Percentiles rank a stretch among this genome's conserved stretches.
phyloP scores from a whole-genome alignment of 2,329 filamentous ascomycete species.

The Diaporthe humulicola region DNA sequence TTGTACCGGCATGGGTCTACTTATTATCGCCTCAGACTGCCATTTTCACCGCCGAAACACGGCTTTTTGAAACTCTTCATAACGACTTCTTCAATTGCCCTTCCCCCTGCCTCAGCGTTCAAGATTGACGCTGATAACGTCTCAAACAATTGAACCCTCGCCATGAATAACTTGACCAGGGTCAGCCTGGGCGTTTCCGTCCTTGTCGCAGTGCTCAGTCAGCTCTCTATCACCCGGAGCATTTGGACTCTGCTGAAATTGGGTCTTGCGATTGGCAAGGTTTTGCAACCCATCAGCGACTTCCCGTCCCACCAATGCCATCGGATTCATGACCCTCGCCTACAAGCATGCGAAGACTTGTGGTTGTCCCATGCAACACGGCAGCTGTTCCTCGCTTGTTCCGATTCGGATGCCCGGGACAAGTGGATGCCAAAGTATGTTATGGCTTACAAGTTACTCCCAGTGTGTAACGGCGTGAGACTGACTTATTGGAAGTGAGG shows the following conservation, averaged over 20 bases:
- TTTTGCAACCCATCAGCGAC: conserved; percentile 45
- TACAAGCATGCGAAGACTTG: conserved; percentile 51
- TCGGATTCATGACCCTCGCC: conserved; percentile 45
- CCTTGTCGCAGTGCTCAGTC: conserved; percentile 15
- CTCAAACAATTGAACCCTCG: neutral
- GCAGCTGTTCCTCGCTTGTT: conserved; percentile 49
- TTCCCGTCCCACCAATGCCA: conserved; percentile 48
- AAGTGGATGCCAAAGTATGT: conserved; percentile 47
- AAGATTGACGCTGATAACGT: neutral
- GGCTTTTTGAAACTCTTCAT: neutral
- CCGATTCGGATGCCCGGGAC: conserved; percentile 41
- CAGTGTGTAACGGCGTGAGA: neutral
- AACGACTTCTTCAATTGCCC: neutral
- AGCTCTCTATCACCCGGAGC: conserved; percentile 2
- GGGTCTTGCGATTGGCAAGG: conserved; percentile 44
- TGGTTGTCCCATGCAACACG: conserved; percentile 49
- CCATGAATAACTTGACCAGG: neutral
- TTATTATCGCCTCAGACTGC: neutral
- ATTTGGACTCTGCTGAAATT: conserved; percentile 40
- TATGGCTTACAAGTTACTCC: neutral
- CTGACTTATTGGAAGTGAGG: conserved; percentile 20
- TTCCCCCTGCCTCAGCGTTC: neutral
- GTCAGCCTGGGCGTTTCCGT: conserved; percentile 1
- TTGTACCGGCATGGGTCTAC: too few species aligned
- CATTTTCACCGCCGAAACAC: neutral